Evolutionary conservation across 2,329 filamentous ascomycete species (phyloP).

Genomic region (Colletotrichum spinosum): DNA sequence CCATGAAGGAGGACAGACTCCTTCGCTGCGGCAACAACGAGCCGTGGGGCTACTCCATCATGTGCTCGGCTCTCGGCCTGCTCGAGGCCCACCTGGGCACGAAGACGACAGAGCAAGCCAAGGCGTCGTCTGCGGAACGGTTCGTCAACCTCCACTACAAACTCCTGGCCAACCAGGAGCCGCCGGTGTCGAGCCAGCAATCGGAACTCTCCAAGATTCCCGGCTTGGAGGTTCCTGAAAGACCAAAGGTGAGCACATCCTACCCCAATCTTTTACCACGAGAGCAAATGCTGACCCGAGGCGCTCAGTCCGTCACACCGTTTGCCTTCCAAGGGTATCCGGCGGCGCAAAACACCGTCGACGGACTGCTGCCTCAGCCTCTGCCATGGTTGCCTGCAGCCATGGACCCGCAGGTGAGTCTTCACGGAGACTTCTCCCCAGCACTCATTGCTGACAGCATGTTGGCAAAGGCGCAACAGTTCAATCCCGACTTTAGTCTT

Average conservation of each 20-base stretch:
- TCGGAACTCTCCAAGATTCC: slow-evolving; percentile 42
- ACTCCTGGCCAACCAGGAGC: slow-evolving; percentile 66
- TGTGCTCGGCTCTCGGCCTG: slow-evolving; percentile 70
- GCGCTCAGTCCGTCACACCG: slow-evolving; percentile 54
- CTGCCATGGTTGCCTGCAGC: slow-evolving; percentile 49
- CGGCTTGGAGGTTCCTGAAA: slow-evolving; percentile 50
- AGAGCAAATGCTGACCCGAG: slow-evolving; percentile 16
- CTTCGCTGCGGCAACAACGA: slow-evolving; percentile 73
- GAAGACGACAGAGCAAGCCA: slow-evolving; percentile 67
- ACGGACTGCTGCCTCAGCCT: slow-evolving; percentile 41
- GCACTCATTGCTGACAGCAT: slow-evolving; percentile 36
- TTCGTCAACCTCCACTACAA: slow-evolving; percentile 70
- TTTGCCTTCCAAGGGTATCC: slow-evolving; percentile 49
- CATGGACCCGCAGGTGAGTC: slow-evolving; percentile 41
- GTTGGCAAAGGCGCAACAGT: slow-evolving; percentile 46
- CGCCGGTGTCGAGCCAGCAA: slow-evolving; percentile 50
- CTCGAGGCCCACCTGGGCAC: slow-evolving; percentile 69
- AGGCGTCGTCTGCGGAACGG: slow-evolving; percentile 68
- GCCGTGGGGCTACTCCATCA: slow-evolving; percentile 73
- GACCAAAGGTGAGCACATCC: slow-evolving; percentile 51
- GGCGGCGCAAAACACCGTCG: slow-evolving; percentile 32
- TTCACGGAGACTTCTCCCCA: slow-evolving; percentile 36
- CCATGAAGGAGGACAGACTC: slow-evolving; percentile 71
- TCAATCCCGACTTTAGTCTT: slow-evolving; percentile 65
- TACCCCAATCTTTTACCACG: too few relatives aligned